Conservation (phyloP, 2,329 filamentous ascomycete genomes). For the Alternaria tenuissima region DNA sequence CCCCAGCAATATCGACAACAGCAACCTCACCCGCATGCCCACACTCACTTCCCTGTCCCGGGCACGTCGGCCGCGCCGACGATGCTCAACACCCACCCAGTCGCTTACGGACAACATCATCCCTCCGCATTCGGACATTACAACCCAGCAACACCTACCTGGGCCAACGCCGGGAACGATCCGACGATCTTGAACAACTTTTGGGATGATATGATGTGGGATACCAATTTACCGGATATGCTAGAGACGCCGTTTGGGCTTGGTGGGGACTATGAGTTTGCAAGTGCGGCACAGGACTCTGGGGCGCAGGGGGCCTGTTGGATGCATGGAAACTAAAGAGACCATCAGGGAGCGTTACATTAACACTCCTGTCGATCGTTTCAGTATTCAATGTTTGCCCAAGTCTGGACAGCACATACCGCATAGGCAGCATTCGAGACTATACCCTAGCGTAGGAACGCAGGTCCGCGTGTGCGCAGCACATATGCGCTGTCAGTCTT, state of each 20-base stretch:
- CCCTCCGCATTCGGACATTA: slow-evolving; percentile 26
- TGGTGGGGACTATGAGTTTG: slow-evolving; percentile 47
- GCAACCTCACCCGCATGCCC: slow-evolving; percentile 16
- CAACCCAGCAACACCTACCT: slow-evolving; percentile 37
- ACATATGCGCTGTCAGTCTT: background rate
- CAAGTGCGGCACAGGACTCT: slow-evolving; percentile 44
- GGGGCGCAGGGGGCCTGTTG: slow-evolving; percentile 43
- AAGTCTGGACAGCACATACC: background rate
- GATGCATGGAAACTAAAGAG: slow-evolving; percentile 46
- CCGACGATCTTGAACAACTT: slow-evolving; percentile 46
- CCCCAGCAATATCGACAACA: slow-evolving; percentile 19
- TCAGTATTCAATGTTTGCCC: background rate
- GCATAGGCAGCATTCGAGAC: background rate
- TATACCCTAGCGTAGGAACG: background rate
- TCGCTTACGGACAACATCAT: slow-evolving; percentile 8
- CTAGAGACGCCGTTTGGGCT: slow-evolving; percentile 47
- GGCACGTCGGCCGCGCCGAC: slow-evolving; percentile 18
- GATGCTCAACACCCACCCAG: slow-evolving; percentile 25
- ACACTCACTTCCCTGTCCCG: slow-evolving; percentile 22
- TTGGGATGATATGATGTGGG: slow-evolving; percentile 56
- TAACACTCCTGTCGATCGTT: background rate
- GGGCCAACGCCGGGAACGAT: slow-evolving; percentile 36
- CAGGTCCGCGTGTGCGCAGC: background rate
- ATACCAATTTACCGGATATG: slow-evolving; percentile 50
- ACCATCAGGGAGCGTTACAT: background rate